Evolutionary conservation across 257 asterid genomes (phyloP).

Genomic region (Solanum chmielewskii): DNA sequence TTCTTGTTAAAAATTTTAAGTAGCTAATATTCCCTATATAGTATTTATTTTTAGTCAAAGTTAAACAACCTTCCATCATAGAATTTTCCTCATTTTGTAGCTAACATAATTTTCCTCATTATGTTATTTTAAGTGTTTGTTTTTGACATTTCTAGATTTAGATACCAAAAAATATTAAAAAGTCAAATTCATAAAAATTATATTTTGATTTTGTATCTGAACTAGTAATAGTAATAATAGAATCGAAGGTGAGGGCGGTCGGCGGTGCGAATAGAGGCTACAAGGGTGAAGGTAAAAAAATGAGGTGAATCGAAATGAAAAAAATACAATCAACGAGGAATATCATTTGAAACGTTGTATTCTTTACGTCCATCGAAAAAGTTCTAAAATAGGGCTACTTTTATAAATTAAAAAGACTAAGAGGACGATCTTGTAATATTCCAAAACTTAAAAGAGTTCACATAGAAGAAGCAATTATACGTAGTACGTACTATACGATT

Average conservation of each 20-base stretch:
- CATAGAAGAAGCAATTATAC: neutral
- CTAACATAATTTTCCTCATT: neutral
- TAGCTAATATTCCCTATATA: neutral
- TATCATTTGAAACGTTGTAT: neutral
- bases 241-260: neutral
- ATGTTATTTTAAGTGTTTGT: neutral
- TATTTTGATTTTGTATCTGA: neutral
- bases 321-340: neutral
- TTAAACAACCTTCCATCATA: neutral
- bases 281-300: neutral
- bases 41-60: neutral
- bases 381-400: neutral
- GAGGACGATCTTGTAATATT: neutral
- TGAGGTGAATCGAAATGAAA: accelerated
- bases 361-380: neutral
- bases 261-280: neutral
- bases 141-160: neutral
- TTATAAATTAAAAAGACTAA: neutral
- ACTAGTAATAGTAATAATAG: no score
- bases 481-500: neutral
- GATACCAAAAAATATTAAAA: neutral
- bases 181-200: neutral
- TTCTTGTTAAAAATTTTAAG: neutral
- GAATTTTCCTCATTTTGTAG: neutral
- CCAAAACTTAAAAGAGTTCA: neutral